Base-by-base conservation (phyloP, 1,284 basidiomycete genomes). In the Cryptococcus depauperatus region DNA sequence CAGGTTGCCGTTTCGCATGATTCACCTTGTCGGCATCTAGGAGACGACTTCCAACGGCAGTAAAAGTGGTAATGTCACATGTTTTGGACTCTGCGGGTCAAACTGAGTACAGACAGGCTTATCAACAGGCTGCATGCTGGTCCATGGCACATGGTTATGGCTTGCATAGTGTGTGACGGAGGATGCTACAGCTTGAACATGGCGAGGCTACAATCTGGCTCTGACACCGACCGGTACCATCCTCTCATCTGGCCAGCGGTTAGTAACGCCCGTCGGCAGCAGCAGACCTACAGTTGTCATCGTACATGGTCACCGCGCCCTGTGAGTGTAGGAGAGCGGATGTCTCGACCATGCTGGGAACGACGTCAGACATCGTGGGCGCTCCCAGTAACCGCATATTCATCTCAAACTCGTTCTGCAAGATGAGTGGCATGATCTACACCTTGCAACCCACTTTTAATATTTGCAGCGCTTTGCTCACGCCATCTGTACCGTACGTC, bases 351-450 rank as follows among this genome's bases (percentile, higher is more conserved):
- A 95, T 91, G 37, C 81, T 78, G 0, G 85, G 85, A 0, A 81
- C 79, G 44, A 95, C 73, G 45, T 93, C 85, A 39, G 77, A 76
- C 43, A 95, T 68, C 0, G 78, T 84, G 1, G 78, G 79, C 0
- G 89, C 89, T 5, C 91, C 91, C 22, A 96, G 72, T 5, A 93
- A 74, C 18, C 88, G 81, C 79, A 93, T 78, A 70, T 86, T 88
- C 84, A 90, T 93, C 73, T 89, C 85, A 59, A 96, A 88, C 69
- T 96, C 90, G 57, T 91, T 87, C 84, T 92, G 50, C 7, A 19
- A 40, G 18, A 26, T 21, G 29, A 30, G 16, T 3, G 23, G 2
- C 7, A 11, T 43, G 22, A 37, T 28, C 25, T 32, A 6, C n/a
- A 27, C 28, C 18, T 18, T 13, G 29, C 5, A 14, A 64, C 77